phyloP scores from a whole-genome alignment of 805 yeast species.

The Teunomyces stri region DNA sequence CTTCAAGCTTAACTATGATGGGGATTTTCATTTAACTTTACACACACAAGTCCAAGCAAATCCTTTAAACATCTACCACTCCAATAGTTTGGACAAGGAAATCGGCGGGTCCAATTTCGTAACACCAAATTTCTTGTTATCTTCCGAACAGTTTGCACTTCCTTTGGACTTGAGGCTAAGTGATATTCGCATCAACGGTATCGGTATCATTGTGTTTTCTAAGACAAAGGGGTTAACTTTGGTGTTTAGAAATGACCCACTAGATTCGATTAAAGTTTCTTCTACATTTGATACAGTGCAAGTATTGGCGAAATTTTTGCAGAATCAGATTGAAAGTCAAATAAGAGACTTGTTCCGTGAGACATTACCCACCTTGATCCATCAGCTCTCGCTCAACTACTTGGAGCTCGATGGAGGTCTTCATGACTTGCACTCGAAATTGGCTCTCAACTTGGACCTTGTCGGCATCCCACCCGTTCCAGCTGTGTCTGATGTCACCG shows the following conservation, averaged over 20 bases:
- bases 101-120: conserved; percentile 45
- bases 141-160: conserved; percentile 67
- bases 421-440: conserved; percentile 15
- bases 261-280: conserved; percentile 76
- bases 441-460: conserved; percentile 6
- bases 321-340: conserved; percentile 77
- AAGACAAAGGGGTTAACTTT: conserved; percentile 80
- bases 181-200: conserved; percentile 71
- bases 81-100: conserved; percentile 38
- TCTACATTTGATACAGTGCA: conserved; percentile 86
- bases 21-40: conserved; percentile 72
- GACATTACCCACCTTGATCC: conserved; percentile 76
- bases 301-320: conserved; percentile 79
- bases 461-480: not conserved
- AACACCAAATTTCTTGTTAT: conserved; percentile 63
- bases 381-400: conserved; percentile 67
- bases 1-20: conserved; percentile 71
- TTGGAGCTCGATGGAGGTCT: conserved; percentile 19
- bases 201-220: conserved; percentile 79
- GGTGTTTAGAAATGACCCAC: conserved; percentile 86
- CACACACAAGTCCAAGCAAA: conserved; percentile 84
- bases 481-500: conserved; percentile 5
- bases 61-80: conserved; percentile 66
- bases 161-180: conserved; percentile 76
- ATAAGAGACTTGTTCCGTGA: conserved; percentile 79